A percentile compares a stretch with the other conserved stretches of the same genome.
Conservation (phyloP, 1,284 basidiomycete genomes). For the Ustilago trichophora region DNA sequence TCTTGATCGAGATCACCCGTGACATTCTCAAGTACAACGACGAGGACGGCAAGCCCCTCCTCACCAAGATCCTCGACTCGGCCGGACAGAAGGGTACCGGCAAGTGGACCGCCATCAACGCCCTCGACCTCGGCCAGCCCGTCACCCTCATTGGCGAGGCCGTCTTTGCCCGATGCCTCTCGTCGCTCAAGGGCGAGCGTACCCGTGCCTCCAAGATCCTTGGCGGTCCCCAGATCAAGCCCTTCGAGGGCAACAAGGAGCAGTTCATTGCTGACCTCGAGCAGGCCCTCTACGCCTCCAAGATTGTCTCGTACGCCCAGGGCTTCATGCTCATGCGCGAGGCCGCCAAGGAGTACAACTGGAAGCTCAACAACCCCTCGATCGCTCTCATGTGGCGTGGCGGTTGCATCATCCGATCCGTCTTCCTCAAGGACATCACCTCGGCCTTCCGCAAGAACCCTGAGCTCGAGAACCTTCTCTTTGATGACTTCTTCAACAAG, state of each 20-base stretch:
- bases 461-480: constrained; percentile 89
- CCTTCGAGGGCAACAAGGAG: constrained; percentile 97
- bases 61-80: constrained; percentile 83
- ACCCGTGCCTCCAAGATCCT: constrained; percentile 89
- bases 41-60: constrained; percentile 87
- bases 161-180: constrained; percentile 98
- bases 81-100: constrained; percentile 99
- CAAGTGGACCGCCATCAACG: constrained; percentile 99
- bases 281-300: constrained; percentile 98
- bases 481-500: constrained; percentile 98
- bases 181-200: constrained; percentile 97
- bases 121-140: constrained; percentile 86
- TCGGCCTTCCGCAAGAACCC: constrained; percentile 87
- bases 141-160: constrained; percentile 99
- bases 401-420: constrained; percentile 88
- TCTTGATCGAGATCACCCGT: constrained; percentile 88
- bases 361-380: constrained; percentile 79
- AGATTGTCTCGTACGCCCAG: constrained; percentile 87
- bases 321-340: constrained; percentile 99
- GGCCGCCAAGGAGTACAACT: constrained; percentile 89
- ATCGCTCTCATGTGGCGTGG: constrained; percentile 99
- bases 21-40: constrained; percentile 75
- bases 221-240: constrained; percentile 85
- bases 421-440: constrained; percentile 70
- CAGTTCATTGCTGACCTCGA: constrained; percentile 99